A percentile compares a stretch with the other conserved stretches of the same genome.
Conservation (phyloP, 768 basidiomycete species). For the Boletus sp. region DNA sequence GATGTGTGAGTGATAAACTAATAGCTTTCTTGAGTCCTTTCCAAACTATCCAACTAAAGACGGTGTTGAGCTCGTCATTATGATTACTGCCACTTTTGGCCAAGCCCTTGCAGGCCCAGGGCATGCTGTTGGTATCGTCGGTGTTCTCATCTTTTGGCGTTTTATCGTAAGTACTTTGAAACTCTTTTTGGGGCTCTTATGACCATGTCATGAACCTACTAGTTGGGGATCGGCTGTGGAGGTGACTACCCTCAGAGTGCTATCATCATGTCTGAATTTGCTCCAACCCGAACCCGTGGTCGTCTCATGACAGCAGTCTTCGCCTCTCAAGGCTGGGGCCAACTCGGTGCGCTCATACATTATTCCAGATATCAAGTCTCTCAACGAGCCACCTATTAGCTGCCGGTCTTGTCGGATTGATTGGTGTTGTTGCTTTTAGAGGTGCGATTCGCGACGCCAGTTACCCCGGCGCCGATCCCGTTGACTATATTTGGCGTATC, state of each 20-base stretch:
- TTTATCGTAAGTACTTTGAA: conserved; percentile 49
- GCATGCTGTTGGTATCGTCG: conserved; percentile 62
- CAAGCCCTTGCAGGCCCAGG: conserved; percentile 71
- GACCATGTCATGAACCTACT: neutral
- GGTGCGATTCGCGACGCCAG: conserved; percentile 43
- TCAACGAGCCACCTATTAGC: conserved; percentile 33
- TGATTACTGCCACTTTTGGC: conserved; percentile 73
- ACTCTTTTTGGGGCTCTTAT: neutral
- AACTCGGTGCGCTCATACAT: conserved; percentile 52
- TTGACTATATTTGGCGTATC: conserved; percentile 83
- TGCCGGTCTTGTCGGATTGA: conserved; percentile 64
- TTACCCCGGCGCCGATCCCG: conserved; percentile 39
- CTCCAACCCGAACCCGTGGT: conserved; percentile 72
- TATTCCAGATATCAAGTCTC: neutral
- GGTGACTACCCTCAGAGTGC: conserved; percentile 84
- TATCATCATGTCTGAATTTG: conserved; percentile 88
- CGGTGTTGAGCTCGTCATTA: conserved; percentile 63
- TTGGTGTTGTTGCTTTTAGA: conserved; percentile 66
- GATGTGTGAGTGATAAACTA: conserved; percentile 58
- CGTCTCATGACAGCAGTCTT: conserved; percentile 89
- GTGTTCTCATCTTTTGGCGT: conserved; percentile 78
- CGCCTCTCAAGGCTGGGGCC: conserved; percentile 86
- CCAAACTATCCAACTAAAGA: conserved; percentile 30
- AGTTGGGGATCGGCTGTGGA: conserved; percentile 82
- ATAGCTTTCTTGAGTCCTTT: neutral